phyloP scores from a whole-genome alignment of 1,284 basidiomycete genomes.

The Fomes fomentarius region DNA sequence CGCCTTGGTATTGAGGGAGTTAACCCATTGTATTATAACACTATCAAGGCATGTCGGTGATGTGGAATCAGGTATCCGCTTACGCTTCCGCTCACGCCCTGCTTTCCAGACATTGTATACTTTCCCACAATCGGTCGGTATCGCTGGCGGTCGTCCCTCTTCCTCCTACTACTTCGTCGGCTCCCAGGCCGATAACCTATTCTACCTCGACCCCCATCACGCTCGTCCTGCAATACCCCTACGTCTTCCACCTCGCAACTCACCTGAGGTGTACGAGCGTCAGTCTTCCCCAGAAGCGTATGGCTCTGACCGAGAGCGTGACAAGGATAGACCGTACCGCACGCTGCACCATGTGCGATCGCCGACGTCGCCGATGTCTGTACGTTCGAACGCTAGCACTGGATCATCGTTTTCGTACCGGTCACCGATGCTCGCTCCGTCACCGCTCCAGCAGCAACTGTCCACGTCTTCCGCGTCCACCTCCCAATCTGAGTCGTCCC shows the following conservation, averaged over 20 bases:
- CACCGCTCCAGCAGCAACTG: constrained; percentile 62
- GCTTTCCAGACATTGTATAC: constrained; percentile 78
- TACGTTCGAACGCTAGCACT: constrained; percentile 43
- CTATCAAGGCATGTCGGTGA: constrained; percentile 90
- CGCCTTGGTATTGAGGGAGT: constrained; percentile 91
- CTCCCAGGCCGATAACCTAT: constrained; percentile 85
- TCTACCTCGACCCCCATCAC: constrained; percentile 97
- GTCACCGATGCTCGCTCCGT: constrained; percentile 52
- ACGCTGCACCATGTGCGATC: constrained; percentile 39
- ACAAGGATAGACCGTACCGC: constrained; percentile 31
- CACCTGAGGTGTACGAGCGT: constrained; percentile 19
- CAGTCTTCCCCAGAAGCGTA: constrained; percentile 33
- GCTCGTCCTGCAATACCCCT: constrained; percentile 82
- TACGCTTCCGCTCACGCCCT: not conserved
- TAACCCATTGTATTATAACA: constrained; percentile 93
- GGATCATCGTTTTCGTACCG: constrained; percentile 63
- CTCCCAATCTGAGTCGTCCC: constrained; percentile 33
- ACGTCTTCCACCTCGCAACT: constrained; percentile 48
- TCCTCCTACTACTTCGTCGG: constrained; percentile 99
- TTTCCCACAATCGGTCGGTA: constrained; percentile 94
- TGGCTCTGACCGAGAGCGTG: constrained; percentile 28
- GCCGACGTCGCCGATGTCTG: constrained; percentile 58
- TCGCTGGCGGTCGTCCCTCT: constrained; percentile 92
- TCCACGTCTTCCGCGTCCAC: constrained; percentile 47
- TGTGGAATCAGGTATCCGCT: too few relatives aligned